phyloP scores from a whole-genome alignment of 306 rosid genomes.

The Canavalia ensiformis region DNA sequence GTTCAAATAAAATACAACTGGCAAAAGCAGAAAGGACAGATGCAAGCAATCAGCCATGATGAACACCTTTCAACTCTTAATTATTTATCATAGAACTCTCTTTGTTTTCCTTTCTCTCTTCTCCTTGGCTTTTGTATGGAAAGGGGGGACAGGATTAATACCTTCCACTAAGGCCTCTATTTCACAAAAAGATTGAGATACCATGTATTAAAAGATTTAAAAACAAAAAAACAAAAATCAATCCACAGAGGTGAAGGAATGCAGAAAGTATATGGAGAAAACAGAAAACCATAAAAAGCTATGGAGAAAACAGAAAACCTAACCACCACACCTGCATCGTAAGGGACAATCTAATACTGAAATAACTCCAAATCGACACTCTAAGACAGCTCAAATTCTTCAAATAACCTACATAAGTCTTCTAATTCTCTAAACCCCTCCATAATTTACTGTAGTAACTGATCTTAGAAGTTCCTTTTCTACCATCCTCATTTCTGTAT shows the following conservation, averaged over 20 bases:
- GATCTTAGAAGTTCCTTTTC: conserved; percentile 15
- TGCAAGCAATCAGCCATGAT: conserved; percentile 30
- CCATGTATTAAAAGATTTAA: not conserved
- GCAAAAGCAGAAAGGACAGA: conserved; percentile 16
- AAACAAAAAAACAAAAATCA: not conserved
- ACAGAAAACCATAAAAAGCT: conserved; percentile 5
- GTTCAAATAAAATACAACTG: conserved; percentile 32
- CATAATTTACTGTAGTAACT: not conserved
- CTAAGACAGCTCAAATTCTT: not conserved
- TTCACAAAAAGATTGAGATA: conserved; percentile 18
- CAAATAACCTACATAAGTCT: not conserved
- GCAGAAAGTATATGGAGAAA: not conserved
- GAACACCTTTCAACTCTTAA: conserved; percentile 21
- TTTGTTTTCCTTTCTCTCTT: conserved; percentile 1
- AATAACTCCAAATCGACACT: no score
- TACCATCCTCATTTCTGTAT: not conserved
- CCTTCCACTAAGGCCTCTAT: conserved; percentile 8
- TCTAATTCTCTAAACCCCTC: not conserved
- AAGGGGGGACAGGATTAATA: not conserved
- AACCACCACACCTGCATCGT: not conserved
- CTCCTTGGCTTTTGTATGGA: conserved; percentile 9
- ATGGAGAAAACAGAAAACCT: not conserved
- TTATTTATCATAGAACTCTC: conserved; percentile 8
- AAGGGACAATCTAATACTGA: not conserved
- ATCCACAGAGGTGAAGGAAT: not conserved